These are phyloP conservation scores for Cercospora nicotianae DNA, from an alignment of 2,329 filamentous ascomycete genomes.

Conservation along the genomic window DNA sequence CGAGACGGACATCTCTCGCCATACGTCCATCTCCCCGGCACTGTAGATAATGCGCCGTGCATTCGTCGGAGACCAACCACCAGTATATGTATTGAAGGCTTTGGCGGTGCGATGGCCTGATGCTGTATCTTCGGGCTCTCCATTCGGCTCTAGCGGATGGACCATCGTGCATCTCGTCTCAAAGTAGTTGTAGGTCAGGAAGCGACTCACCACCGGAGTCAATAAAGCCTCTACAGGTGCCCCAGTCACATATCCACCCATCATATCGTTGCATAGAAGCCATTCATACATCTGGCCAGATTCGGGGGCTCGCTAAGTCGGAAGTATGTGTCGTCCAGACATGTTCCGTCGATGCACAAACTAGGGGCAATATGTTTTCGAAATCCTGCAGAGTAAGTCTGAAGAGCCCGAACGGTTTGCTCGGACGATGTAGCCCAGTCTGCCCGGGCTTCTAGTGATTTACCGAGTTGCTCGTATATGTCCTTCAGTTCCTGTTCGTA, in stretches of 20 bases:
- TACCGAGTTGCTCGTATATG: neutral
- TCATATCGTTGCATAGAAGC: neutral
- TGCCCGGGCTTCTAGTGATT: neutral
- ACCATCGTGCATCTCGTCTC: neutral
- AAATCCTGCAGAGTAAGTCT: neutral
- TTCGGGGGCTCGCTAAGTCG: neutral
- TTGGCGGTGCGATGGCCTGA: conserved; percentile 48
- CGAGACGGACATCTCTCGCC: conserved; percentile 10
- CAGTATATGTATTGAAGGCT: conserved; percentile 57
- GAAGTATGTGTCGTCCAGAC: neutral
- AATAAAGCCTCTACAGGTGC: neutral
- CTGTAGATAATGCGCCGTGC: conserved; percentile 58
- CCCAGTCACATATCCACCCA: neutral
- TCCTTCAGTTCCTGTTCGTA: neutral
- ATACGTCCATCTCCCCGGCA: conserved; percentile 32
- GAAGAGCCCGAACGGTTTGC: neutral
- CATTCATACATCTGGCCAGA: neutral
- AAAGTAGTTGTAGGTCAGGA: conserved; percentile 3
- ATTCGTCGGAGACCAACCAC: conserved; percentile 59
- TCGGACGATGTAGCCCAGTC: neutral
- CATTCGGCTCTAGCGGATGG: neutral
- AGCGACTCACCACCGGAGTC: neutral
- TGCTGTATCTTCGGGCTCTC: neutral
- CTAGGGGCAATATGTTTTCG: neutral
- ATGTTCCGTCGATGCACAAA: neutral